These are phyloP conservation scores for Rosa chinensis DNA, from an alignment of 306 rosid species.

Conservation along the genomic window DNA sequence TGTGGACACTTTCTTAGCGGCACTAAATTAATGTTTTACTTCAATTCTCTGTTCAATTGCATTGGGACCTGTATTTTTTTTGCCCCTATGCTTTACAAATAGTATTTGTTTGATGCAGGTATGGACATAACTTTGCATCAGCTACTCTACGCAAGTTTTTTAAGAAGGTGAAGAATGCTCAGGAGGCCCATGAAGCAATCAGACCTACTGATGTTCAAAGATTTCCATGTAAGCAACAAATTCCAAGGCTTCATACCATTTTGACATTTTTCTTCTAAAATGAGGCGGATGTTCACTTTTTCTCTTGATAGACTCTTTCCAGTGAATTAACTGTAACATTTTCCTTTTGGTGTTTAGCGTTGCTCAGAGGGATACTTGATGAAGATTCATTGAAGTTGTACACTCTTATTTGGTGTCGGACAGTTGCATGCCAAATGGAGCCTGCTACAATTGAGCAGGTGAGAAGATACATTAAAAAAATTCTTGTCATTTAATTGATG, in stretches of 20 bases:
- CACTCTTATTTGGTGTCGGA: conserved; percentile 86
- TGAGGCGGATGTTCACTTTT: conserved; percentile 11
- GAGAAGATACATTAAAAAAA: conserved; percentile 7
- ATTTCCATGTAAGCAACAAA: conserved; percentile 67
- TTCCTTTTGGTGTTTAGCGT: conserved; percentile 55
- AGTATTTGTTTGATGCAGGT: conserved; percentile 56
- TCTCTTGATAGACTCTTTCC: conserved; percentile 27
- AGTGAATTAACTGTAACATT: conserved; percentile 24
- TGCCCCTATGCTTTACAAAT: conserved; percentile 12
- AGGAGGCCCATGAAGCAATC: conserved; percentile 99
- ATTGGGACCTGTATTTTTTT: background rate
- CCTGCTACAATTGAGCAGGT: conserved; percentile 78
- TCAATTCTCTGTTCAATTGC: background rate
- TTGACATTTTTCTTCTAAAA: background rate
- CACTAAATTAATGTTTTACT: background rate
- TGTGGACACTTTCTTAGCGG: background rate
- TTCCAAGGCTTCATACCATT: conserved; percentile 17
- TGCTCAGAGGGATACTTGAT: conserved; percentile 63
- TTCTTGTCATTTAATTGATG: conserved; percentile 5
- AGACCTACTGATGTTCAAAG: conserved; percentile 85
- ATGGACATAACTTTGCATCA: conserved; percentile 68
- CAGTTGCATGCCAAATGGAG: conserved; percentile 96
- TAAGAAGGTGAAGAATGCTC: conserved; percentile 98
- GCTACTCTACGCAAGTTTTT: conserved; percentile 61
- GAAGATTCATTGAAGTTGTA: conserved; percentile 81